phyloP scores from a whole-genome alignment of 2,329 filamentous ascomycete genomes.

The Colletotrichum cereale region DNA sequence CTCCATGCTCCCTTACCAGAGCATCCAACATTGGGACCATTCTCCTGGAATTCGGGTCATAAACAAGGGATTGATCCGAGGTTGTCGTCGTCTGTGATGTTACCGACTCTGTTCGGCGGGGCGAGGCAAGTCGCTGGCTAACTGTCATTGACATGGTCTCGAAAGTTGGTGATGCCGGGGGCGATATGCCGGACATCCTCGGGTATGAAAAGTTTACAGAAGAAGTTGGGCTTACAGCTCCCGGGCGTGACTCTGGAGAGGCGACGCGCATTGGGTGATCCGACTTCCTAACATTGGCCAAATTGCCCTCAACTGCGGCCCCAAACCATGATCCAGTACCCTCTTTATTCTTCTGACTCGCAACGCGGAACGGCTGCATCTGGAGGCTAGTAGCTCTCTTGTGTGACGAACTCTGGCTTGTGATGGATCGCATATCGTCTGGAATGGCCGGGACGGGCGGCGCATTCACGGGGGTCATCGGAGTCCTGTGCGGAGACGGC shows the following conservation, averaged over 20 bases:
- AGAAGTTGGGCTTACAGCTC: constrained; percentile 61
- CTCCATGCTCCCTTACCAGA: constrained; percentile 56
- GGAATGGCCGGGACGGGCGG: constrained; percentile 85
- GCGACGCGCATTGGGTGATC: constrained; percentile 56
- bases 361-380: constrained; percentile 64
- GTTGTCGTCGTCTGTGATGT: constrained; percentile 44
- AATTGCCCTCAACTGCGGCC: constrained; percentile 57
- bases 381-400: constrained; percentile 57
- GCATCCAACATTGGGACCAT: constrained; percentile 66
- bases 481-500: constrained; percentile 61
- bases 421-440: constrained; percentile 53
- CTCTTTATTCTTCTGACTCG: constrained; percentile 63
- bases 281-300: constrained; percentile 59
- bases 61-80: constrained; percentile 64
- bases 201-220: constrained; percentile 73
- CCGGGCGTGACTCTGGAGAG: constrained; percentile 52
- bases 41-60: constrained; percentile 75
- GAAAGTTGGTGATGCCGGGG: constrained; percentile 49
- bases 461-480: constrained; percentile 58
- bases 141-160: constrained; percentile 41
- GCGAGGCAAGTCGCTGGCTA: constrained; percentile 44
- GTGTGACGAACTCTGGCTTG: constrained; percentile 44
- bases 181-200: constrained; percentile 58
- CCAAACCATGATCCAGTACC: constrained; percentile 64
- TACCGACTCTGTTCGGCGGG: constrained; percentile 44